These are phyloP conservation scores for Apodospora peruviana DNA, from an alignment of 495 filamentous ascomycete species.

Conservation along the genomic window DNA sequence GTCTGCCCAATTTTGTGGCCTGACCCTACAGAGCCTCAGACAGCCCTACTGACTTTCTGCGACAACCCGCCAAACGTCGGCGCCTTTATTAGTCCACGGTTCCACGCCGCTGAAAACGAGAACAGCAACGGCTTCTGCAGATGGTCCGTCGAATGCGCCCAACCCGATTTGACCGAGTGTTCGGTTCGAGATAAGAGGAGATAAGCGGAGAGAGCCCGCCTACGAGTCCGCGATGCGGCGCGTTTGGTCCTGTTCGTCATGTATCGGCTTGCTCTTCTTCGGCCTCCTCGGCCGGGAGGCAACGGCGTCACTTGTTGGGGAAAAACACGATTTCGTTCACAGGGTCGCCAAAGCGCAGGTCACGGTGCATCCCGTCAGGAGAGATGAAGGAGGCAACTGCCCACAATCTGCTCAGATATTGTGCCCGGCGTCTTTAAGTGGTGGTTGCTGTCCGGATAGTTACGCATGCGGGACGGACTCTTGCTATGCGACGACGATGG, in stretches of 20 bases:
- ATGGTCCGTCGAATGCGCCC: neutral
- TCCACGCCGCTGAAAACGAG: neutral
- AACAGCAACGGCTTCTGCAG: neutral
- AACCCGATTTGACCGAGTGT: neutral
- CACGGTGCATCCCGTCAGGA: conserved; percentile 15
- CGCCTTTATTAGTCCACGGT: neutral
- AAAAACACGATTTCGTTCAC: conserved; percentile 21
- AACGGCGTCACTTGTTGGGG: conserved; percentile 13
- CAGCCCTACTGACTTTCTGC: neutral
- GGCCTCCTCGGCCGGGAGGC: conserved; percentile 19
- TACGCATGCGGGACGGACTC: conserved; percentile 38
- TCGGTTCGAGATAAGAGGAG: conserved; percentile 9
- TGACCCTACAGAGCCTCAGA: neutral
- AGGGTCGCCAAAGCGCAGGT: conserved; percentile 32
- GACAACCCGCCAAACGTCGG: neutral
- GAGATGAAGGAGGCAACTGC: conserved; percentile 20
- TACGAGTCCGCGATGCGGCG: conserved; percentile 25
- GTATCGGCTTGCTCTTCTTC: conserved; percentile 17
- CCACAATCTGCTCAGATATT: conserved; percentile 19
- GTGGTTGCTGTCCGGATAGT: conserved; percentile 37
- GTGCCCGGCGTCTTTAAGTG: conserved; percentile 31
- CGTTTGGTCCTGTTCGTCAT: conserved; percentile 21
- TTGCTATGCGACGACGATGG: conserved; percentile 39
- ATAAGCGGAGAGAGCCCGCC: conserved; percentile 7
- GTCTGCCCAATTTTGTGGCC: conserved; percentile 9